phyloP scores from a whole-genome alignment of 176 grass and related monocot species.

The Calamus simplicifolius region DNA sequence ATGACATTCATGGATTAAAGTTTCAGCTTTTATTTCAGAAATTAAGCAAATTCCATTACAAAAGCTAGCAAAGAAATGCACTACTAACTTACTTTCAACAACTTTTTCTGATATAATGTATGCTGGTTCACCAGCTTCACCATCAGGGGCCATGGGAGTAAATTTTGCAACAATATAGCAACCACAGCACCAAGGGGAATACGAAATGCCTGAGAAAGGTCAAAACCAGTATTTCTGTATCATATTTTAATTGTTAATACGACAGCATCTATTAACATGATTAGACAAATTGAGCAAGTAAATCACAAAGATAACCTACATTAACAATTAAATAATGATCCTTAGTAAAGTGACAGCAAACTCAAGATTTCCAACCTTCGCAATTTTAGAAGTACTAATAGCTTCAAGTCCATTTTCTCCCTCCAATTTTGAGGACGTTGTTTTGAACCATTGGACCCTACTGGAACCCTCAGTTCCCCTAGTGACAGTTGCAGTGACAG shows the following conservation, averaged over 20 bases:
- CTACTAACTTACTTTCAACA: constrained; percentile 72
- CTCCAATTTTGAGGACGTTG: constrained; percentile 45
- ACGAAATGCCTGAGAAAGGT: constrained; percentile 56
- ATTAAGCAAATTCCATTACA: no score
- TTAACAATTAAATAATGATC: no score
- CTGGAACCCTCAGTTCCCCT: constrained; percentile 72
- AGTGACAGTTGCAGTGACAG: constrained; percentile 52
- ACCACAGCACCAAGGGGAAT: constrained; percentile 77
- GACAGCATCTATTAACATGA: background rate
- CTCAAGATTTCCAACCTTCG: constrained; percentile 48
- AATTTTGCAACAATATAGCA: constrained; percentile 84
- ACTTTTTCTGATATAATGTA: constrained; percentile 56
- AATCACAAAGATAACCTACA: background rate
- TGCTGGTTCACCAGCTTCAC: constrained; percentile 85
- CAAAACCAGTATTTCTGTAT: no score
- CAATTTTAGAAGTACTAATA: constrained; percentile 77
- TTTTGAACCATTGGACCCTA: constrained; percentile 95
- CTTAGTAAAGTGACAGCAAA: no score
- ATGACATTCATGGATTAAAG: no score
- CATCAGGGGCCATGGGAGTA: constrained; percentile 73
- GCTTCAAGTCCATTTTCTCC: constrained; percentile 64
- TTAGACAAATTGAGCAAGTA: constrained; percentile 10
- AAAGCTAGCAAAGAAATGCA: background rate
- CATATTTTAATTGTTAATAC: no score
- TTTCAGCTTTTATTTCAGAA: no score